Evolutionary conservation across 192 early-diverging fungal species (phyloP).

Genomic region (Dispira parvispora): DNA sequence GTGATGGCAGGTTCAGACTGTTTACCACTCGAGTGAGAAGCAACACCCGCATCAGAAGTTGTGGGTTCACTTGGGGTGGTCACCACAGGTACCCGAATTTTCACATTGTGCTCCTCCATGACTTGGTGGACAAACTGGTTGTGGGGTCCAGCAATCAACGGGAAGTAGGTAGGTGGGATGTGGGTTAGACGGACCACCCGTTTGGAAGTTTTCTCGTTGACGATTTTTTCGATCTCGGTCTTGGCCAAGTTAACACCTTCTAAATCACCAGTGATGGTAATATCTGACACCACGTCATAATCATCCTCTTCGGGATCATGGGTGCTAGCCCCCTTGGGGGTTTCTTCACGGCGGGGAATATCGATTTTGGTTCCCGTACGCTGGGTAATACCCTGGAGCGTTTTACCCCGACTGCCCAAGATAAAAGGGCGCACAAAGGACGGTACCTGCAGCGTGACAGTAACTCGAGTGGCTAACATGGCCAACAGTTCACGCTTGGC

Average conservation of each 20-base stretch:
- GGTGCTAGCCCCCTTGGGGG: constrained; percentile 15
- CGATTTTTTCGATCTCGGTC: constrained; percentile 65
- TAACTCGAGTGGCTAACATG: constrained; percentile 50
- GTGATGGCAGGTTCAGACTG: constrained; percentile 34
- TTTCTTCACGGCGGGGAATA: constrained; percentile 37
- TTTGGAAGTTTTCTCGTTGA: constrained; percentile 59
- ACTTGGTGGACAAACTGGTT: constrained; percentile 40
- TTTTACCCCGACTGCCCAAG: constrained; percentile 66
- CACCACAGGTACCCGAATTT: constrained; percentile 60
- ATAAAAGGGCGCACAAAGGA: constrained; percentile 63
- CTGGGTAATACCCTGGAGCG: constrained; percentile 52
- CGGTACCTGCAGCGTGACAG: constrained; percentile 46
- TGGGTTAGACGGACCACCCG: constrained; percentile 42
- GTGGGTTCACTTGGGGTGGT: no score
- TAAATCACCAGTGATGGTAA: constrained; percentile 71
- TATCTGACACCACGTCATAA: constrained; percentile 30
- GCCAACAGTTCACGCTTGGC: constrained; percentile 66
- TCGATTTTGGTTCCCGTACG: constrained; percentile 60
- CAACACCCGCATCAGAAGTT: constrained; percentile 14
- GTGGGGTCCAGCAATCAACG: constrained; percentile 68
- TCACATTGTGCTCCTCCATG: constrained; percentile 40
- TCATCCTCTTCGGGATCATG: constrained; percentile 41
- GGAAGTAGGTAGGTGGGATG: constrained; percentile 55
- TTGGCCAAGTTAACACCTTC: constrained; percentile 69
- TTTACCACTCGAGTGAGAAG: constrained; percentile 23